Base-by-base conservation (phyloP, 768 basidiomycete genomes). In the Suillus brevipes region DNA sequence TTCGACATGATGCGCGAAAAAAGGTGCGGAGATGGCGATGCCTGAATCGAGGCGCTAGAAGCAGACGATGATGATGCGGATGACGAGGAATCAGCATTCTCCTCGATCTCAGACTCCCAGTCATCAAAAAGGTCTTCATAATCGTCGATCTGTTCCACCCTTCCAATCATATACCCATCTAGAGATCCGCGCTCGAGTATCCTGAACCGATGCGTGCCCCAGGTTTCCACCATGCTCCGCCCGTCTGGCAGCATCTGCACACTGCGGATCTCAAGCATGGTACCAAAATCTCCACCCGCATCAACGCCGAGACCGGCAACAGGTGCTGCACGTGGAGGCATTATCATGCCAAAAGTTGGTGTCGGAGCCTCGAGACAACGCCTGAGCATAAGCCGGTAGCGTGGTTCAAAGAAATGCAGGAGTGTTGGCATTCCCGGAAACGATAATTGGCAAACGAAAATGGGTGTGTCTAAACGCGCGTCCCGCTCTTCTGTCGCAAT, bases 381-480 rank as follows among this genome's bases (percentile, higher is more conserved):
- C 28, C 97, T 91, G 62, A 99, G 89, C 97, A 99, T 98, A 60
- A 99, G 84, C 8, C 97, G 90, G 75, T 98, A 96, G 70, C 92
- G 84, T 0, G 97, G 97, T 75, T 99, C 97, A 74, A 94, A 98
- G 72, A 99, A 89, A 76, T 97, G 95, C 18, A 99, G 81, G 62
- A 90, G 82, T 56, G 91, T 95, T 47, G 94, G 95, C 80, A 95
- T 88, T 63, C 90, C 91, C 2, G 97, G 97, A 79, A 97, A 99
- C 55, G 89, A 87, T 59, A 97, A 87, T 50, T 91, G 91, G 74
- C 90, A 92, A 68, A 95, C 87, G 70, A 98, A 96, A 66, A 99
- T 90, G 63, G 97, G 95, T 20, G 93, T 95, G 73, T 94, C 88
- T 64, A 97, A 85, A 55, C 89, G 84, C 16, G 87, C 83, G 70